A percentile compares a stretch with the other conserved stretches of the same genome.
Evolutionary conservation across 805 yeast genomes (phyloP).

Genomic region (Metschnikowia dekortorum): DNA sequence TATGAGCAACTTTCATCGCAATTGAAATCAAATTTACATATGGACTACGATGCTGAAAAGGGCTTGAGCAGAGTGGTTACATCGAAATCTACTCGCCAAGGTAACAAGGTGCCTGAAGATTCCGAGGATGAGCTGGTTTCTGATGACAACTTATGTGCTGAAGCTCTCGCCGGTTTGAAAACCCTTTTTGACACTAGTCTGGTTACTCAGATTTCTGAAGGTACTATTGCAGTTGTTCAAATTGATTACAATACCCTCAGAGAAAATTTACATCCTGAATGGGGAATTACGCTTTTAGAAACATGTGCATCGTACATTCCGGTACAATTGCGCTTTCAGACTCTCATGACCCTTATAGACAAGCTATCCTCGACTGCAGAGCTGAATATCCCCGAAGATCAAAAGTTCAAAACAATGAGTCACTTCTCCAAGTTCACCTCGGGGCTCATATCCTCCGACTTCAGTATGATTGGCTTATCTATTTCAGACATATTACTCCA

Average conservation of each 20-base stretch:
- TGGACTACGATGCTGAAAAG: constrained; percentile 23
- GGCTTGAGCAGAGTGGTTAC: constrained; percentile 26
- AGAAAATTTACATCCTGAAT: constrained; percentile 20
- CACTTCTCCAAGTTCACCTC: constrained; percentile 44
- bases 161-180: constrained; percentile 48
- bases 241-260: constrained; percentile 23
- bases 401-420: constrained; percentile 25
- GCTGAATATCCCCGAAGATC: constrained; percentile 12
- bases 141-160: constrained; percentile 39
- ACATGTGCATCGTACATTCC: constrained; percentile 74
- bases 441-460: constrained; percentile 67
- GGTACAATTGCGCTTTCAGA: constrained; percentile 67
- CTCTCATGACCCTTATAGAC: constrained; percentile 44
- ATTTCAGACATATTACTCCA: constrained; percentile 72
- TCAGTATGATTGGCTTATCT: constrained; percentile 83
- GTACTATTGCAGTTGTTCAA: constrained; percentile 50
- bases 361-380: constrained; percentile 23
- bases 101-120: constrained; percentile 20
- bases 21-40: constrained; percentile 25
- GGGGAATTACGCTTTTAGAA: constrained; percentile 59
- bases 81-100: constrained; percentile 16
- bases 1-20: constrained; percentile 20
- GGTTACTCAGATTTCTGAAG: constrained; percentile 53
- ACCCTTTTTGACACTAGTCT: constrained; percentile 61
- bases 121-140: constrained; percentile 35